Evolutionary conservation across 2,329 filamentous ascomycete genomes (phyloP).

Genomic region (Berkeleyomyces basicola): DNA sequence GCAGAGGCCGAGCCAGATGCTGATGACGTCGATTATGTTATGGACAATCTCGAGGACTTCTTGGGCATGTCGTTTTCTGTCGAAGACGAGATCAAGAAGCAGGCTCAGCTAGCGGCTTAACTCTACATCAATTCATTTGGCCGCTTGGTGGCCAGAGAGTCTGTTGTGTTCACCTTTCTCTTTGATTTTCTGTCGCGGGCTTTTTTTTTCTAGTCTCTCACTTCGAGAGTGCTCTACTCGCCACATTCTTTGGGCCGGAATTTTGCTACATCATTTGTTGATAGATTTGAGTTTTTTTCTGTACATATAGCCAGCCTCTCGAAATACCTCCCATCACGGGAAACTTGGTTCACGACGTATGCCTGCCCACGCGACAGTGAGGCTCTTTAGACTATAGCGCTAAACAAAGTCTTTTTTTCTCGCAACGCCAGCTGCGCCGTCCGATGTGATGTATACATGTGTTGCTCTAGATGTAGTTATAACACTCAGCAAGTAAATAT

Average conservation of each 20-base stretch:
- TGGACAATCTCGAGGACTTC: constrained; percentile 31
- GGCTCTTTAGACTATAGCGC: neutral
- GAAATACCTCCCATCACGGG: neutral
- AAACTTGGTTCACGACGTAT: neutral
- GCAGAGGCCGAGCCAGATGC: constrained; percentile 20
- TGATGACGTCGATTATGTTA: constrained; percentile 30
- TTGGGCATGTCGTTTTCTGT: constrained; percentile 23
- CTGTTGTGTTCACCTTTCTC: neutral
- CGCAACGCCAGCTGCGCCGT: neutral
- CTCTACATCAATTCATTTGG: neutral
- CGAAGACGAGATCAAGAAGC: constrained; percentile 18
- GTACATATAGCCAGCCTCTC: neutral
- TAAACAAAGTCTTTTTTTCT: neutral
- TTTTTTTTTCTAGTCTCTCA: constrained; percentile 16
- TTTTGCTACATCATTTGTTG: neutral
- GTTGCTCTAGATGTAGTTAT: neutral
- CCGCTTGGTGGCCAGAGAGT: neutral
- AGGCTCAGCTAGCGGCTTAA: constrained; percentile 6
- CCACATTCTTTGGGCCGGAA: neutral
- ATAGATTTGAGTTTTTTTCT: constrained; percentile 1
- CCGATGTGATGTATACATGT: neutral
- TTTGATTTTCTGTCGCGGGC: constrained; percentile 15
- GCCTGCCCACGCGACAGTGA: neutral
- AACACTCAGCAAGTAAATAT: neutral
- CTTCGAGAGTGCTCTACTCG: neutral